Base-by-base conservation (phyloP, 2,329 filamentous ascomycete species). In the Phoma sp. region DNA sequence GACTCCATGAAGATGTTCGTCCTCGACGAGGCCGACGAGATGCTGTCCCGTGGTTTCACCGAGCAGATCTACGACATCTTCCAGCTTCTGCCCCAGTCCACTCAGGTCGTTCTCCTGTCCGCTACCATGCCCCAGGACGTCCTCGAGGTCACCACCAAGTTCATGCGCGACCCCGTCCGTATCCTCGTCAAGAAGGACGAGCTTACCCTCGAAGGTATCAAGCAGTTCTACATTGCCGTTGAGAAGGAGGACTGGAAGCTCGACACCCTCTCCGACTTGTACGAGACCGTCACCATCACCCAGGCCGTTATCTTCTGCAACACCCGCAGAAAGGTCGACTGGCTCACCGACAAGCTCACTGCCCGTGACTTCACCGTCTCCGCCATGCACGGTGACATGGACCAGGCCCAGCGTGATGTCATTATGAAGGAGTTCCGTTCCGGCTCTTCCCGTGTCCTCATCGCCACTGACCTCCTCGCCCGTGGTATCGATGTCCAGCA, bases 381-480 rank as follows among this genome's bases (percentile, higher is more conserved):
- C 35, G 93, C 93, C 81, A 98, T 99, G 95, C 95, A 99, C 86
- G 95, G 95, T 78, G 95, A 99, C 77, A 99, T 99, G 95, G 92
- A 96, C 80, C 93, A 97, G 84, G 83, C 82, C 73, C 92, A 98
- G 85, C 93, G 95, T 87, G 95, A 98, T 80, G 85, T 96, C 76
- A 99, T 99, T 80, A 99, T 99, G 95, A 96, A 99, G 88, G 95
- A 99, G 84, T 99, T 99, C 90, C 92, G 95, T 74, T 96, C 93
- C 68, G 95, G 95, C 67, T 97, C 93, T 77, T 97, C 93, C 65
- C 93, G 95, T 89, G 95, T 99, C 68, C 85, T 99, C 75, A 99
- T 99, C 75, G 92, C 95, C 79, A 99, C 95, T 65, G 95, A 99
- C 77, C 86, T 99, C 63, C 85, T 97, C 78, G 95, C 95, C 77